Evolutionary conservation across 208 protist genomes (phyloP).

Genomic region (Leishmania gerbilli): DNA sequence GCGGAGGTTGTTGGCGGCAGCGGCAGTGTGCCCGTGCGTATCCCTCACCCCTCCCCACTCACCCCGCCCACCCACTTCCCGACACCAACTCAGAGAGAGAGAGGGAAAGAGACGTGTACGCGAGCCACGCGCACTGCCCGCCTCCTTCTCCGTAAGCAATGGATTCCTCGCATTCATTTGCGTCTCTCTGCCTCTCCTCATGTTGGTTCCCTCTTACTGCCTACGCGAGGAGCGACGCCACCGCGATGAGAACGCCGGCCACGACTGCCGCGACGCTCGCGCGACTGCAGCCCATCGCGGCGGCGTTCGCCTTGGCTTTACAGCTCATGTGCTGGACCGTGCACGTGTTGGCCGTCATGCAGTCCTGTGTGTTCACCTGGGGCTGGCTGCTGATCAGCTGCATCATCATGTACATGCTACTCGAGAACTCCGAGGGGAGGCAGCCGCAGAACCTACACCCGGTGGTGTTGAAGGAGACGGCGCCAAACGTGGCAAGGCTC

Average conservation of each 20-base stretch:
- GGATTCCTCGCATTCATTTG: too few relatives aligned
- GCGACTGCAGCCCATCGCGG: slow-evolving; percentile 6
- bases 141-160: background rate
- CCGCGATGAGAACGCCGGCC: slow-evolving; percentile 6
- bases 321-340: slow-evolving; percentile 10
- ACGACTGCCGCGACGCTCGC: slow-evolving; percentile 10
- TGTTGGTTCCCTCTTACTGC: background rate
- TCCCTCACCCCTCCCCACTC: background rate
- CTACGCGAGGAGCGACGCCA: slow-evolving; percentile 11
- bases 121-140: background rate
- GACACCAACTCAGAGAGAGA: background rate
- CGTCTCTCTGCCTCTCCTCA: background rate
- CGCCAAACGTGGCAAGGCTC: slow-evolving; percentile 29
- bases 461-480: slow-evolving; percentile 21
- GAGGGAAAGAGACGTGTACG: background rate
- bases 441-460: slow-evolving; percentile 39
- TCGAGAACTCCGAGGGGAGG: slow-evolving; percentile 19
- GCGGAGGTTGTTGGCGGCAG: background rate
- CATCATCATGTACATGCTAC: slow-evolving; percentile 5
- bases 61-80: too few relatives aligned
- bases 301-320: background rate
- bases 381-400: slow-evolving; percentile 23
- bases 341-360: slow-evolving; percentile 28
- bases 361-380: slow-evolving; percentile 11
- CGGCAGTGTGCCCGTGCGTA: background rate